A percentile compares a stretch with the other conserved stretches of the same genome.
phyloP scores from a whole-genome alignment of 257 asterid species.

The Voacanga thouarsii region DNA sequence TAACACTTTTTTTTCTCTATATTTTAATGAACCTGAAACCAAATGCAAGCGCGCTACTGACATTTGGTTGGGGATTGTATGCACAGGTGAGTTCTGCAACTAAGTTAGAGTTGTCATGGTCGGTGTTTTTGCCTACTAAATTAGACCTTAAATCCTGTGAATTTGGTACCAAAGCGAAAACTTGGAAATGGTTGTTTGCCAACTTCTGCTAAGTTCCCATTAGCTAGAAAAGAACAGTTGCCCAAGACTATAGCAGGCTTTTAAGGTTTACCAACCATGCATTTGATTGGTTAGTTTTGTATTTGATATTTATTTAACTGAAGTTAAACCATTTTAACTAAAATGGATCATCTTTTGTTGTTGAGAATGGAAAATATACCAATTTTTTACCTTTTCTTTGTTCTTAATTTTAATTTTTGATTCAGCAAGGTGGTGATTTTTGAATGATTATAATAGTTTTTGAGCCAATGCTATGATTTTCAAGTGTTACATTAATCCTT shows the following conservation, averaged over 20 bases:
- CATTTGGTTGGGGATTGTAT: slow-evolving; percentile 98
- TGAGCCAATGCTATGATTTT: no score
- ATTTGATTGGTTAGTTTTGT: background rate
- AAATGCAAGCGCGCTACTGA: slow-evolving; percentile 90
- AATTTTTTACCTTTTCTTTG: no score
- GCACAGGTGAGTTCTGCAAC: slow-evolving; percentile 65
- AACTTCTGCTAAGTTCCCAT: background rate
- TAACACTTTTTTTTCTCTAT: background rate
- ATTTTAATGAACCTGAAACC: slow-evolving; percentile 28
- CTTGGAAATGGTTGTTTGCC: background rate
- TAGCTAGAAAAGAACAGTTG: background rate
- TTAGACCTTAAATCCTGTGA: background rate
- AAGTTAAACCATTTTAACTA: background rate
- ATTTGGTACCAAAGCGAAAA: background rate
- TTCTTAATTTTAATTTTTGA: no score
- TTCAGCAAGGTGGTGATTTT: no score
- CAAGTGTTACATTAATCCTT: no score
- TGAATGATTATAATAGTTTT: no score
- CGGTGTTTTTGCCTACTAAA: background rate
- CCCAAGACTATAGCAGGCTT: background rate
- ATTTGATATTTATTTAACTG: background rate
- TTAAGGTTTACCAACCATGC: no score
- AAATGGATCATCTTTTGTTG: background rate
- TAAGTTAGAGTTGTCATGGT: background rate
- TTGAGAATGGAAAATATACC: no score